phyloP scores from a whole-genome alignment of 495 filamentous ascomycete species.

The Chaetomium cochliodes region DNA sequence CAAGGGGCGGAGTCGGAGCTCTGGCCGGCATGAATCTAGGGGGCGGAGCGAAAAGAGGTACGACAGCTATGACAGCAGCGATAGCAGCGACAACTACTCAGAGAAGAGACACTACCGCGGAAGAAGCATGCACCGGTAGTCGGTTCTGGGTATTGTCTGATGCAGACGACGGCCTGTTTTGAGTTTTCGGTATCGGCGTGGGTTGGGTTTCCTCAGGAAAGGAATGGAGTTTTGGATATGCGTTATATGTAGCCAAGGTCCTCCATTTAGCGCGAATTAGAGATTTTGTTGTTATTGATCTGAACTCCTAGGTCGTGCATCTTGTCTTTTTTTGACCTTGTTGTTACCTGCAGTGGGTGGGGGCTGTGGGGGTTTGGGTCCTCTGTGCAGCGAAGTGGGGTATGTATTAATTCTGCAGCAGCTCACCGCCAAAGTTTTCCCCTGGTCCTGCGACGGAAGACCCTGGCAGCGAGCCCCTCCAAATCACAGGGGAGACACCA shows the following conservation, averaged over 20 bases:
- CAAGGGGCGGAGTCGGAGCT: slow-evolving; percentile 14
- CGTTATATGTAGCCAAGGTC: too few relatives aligned
- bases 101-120: slow-evolving; percentile 24
- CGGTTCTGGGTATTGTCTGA: neutral
- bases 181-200: neutral
- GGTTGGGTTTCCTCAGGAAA: neutral
- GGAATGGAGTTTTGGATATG: neutral
- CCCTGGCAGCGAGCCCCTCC: neutral
- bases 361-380: too few relatives aligned
- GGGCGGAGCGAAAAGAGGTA: slow-evolving; percentile 14
- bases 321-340: neutral
- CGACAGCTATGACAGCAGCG: slow-evolving; percentile 22
- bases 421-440: slow-evolving; percentile 38
- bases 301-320: neutral
- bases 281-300: too few relatives aligned
- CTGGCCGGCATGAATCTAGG: slow-evolving; percentile 14
- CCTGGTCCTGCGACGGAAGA: neutral
- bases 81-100: slow-evolving; percentile 21
- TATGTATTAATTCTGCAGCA: slow-evolving; percentile 25
- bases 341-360: too few relatives aligned
- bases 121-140: slow-evolving; percentile 13
- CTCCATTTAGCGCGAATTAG: too few relatives aligned
- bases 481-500: neutral
- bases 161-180: too few relatives aligned
- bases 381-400: slow-evolving; percentile 5